Base-by-base conservation (phyloP, 805 yeast species). In the Cyberlindnera saturnus region DNA sequence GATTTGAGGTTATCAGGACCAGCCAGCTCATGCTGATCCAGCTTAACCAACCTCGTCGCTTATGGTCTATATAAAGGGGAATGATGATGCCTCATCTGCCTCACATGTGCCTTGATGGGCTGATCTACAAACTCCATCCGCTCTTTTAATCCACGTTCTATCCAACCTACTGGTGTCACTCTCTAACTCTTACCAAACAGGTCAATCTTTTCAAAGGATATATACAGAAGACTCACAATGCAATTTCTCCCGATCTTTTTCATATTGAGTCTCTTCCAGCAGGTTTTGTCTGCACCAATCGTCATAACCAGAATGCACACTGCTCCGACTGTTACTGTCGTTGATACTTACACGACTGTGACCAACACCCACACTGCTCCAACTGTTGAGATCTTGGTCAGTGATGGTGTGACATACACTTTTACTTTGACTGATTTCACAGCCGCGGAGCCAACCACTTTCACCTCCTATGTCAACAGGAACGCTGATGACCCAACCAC, bases 231-330 rank as follows among this genome's bases (percentile, higher is more conserved):
- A 15, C 19, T 30, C 37, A 34, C 20, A 19, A 51, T 52, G 56
- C 46, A 50, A 36, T 32, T 38, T 20, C 18, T 43, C 14, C 38
- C 53, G n/a, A 26, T 46, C 35, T 40, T 44, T 35, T 34, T 44
- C 32, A 7, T 36, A 8, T 31, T 36, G 30, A 34, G 50, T n/a
- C 39, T 46, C 32, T 9, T 15, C 14, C 50, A 46, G 30, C 54
- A 60, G 30, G 65, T 61, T 9, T 41, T 59, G 13, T 45, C 62
- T n/a, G 69, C 67, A 39, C 69, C 70, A 41, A 61, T 61, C 38
- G 45, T 74, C 20, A 64, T 78, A 43, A 78, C 84, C 16, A 66
- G 82, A 56, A 61, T 63, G 32, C 80, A 75, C 53, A 77, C 82
- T 16, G 83, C 84, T 15, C 65, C 60, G 8, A 70, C 82, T 4